Evolutionary conservation across 2,329 filamentous ascomycete species (phyloP).

Genomic region (Endoconidiophora polonica): DNA sequence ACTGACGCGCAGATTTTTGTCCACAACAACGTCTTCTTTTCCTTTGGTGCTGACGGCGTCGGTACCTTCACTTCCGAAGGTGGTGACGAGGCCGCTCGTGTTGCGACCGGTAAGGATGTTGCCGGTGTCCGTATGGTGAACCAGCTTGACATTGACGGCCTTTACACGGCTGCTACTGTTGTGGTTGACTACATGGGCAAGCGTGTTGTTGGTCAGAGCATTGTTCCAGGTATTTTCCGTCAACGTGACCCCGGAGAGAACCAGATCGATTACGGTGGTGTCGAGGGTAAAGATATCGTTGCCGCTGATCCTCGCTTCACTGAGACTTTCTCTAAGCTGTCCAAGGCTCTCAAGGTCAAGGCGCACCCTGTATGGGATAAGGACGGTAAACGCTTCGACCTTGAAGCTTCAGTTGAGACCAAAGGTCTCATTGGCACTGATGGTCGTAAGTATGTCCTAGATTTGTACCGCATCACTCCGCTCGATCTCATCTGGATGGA

Average conservation of each 20-base stretch:
- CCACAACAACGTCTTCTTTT: slow-evolving; percentile 99
- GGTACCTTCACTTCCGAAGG: slow-evolving; percentile 94
- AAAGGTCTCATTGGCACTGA: slow-evolving; percentile 96
- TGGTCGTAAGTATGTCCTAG: slow-evolving; percentile 91
- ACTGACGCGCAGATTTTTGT: slow-evolving; percentile 95
- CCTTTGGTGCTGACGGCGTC: slow-evolving; percentile 91
- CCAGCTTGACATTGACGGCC: slow-evolving; percentile 83
- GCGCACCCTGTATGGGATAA: slow-evolving; percentile 97
- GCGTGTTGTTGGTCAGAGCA: slow-evolving; percentile 92
- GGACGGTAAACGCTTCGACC: slow-evolving; percentile 71
- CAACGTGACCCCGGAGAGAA: slow-evolving; percentile 94
- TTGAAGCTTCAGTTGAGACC: slow-evolving; percentile 92
- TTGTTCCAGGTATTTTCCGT: slow-evolving; percentile 98
- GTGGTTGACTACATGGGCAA: slow-evolving; percentile 95
- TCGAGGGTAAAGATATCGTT: slow-evolving; percentile 91
- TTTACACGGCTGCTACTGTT: slow-evolving; percentile 91
- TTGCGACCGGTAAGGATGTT: slow-evolving; percentile 94
- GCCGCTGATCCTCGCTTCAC: slow-evolving; percentile 79
- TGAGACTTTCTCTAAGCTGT: slow-evolving; percentile 73
- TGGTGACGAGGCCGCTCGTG: slow-evolving; percentile 86
- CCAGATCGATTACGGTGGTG: slow-evolving; percentile 96
- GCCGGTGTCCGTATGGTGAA: slow-evolving; percentile 89
- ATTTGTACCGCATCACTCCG: slow-evolving; percentile 86
- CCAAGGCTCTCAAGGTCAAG: slow-evolving; percentile 80
- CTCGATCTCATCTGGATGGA: slow-evolving; percentile 86